Evolutionary conservation across 306 rosid genomes (phyloP).

Genomic region (Cicer cuneatum): DNA sequence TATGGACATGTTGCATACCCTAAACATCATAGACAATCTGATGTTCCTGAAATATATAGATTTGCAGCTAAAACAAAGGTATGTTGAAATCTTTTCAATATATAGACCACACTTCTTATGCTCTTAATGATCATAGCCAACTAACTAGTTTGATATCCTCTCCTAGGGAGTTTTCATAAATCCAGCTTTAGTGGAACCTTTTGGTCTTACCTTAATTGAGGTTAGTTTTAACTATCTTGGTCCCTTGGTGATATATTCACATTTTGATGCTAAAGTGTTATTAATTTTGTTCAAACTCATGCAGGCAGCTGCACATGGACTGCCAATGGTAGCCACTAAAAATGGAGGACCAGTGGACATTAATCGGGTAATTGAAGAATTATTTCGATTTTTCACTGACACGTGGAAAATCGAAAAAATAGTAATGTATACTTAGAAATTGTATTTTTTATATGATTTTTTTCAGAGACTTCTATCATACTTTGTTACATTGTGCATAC

Average conservation of each 20-base stretch:
- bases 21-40: conserved; percentile 88
- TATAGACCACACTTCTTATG: conserved; percentile 3
- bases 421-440: too few relatives aligned
- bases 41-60: conserved; percentile 90
- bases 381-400: neutral
- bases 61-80: conserved; percentile 93
- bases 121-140: conserved; percentile 13
- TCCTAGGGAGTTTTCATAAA: conserved; percentile 92
- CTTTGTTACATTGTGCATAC: conserved; percentile 4
- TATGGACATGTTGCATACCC: conserved; percentile 94
- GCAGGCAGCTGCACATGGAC: conserved; percentile 97
- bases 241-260: conserved; percentile 28
- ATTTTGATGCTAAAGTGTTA: conserved; percentile 17
- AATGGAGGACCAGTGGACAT: conserved; percentile 98
- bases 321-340: conserved; percentile 91
- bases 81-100: conserved; percentile 21
- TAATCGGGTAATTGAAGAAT: conserved; percentile 61
- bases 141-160: conserved; percentile 42
- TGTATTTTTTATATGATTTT: too few relatives aligned
- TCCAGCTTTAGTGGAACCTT: conserved; percentile 94
- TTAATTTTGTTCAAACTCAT: conserved; percentile 40
- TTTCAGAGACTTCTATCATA: too few relatives aligned
- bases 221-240: conserved; percentile 48
- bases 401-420: too few relatives aligned
- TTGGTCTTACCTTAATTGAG: conserved; percentile 95